phyloP scores from a whole-genome alignment of 805 yeast species.

The Starmerella floris region DNA sequence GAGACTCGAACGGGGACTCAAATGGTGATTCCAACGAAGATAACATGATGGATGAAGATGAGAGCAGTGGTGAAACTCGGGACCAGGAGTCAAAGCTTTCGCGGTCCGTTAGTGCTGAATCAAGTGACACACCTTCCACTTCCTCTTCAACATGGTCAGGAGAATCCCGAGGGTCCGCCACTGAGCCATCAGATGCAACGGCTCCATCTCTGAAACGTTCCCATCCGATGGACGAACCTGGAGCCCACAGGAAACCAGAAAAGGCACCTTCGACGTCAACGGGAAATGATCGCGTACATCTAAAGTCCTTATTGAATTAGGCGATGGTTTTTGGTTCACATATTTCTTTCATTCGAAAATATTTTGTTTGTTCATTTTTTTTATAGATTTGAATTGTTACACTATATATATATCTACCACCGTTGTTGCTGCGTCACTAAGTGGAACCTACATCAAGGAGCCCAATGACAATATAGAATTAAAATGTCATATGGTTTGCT shows the following conservation, averaged over 20 bases:
- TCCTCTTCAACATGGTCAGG: neutral
- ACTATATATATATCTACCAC: no score
- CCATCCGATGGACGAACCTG: neutral
- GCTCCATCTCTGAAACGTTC: neutral
- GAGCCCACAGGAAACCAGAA: neutral
- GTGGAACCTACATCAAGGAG: no score
- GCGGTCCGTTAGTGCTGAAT: neutral
- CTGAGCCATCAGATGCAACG: neutral
- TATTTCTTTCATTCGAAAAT: no score
- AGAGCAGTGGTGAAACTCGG: neutral
- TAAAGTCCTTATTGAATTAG: conserved; percentile 7
- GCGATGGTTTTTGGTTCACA: no score
- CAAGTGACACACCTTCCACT: neutral
- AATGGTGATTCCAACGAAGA: conserved; percentile 5
- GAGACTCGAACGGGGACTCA: conserved; percentile 10
- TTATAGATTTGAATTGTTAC: no score
- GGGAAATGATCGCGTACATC: conserved; percentile 7
- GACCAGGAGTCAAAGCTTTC: neutral
- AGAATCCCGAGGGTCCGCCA: neutral
- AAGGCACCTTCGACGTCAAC: neutral
- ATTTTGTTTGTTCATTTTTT: no score
- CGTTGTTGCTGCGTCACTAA: no score
- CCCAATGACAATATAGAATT: no score
- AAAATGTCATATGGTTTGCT: no score
- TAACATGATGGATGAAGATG: conserved; percentile 2